These are phyloP conservation scores for Leccinum huronense DNA, from an alignment of 1,284 basidiomycete genomes.

Conservation along the genomic window DNA sequence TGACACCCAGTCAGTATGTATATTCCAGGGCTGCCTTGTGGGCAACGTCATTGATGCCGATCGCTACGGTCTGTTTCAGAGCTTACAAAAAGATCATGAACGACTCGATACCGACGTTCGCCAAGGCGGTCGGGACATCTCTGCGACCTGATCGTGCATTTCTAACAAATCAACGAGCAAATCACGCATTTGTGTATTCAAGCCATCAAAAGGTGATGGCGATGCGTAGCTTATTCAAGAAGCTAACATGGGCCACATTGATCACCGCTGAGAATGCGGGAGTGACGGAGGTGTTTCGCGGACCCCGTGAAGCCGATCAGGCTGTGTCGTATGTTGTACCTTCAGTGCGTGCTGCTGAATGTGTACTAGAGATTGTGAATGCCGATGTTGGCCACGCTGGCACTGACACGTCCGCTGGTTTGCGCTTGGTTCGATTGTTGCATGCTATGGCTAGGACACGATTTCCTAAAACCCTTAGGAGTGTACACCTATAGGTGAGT, in stretches of 20 bases:
- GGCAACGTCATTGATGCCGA: neutral
- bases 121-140: constrained; percentile 48
- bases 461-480: constrained; percentile 59
- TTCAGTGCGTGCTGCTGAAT: constrained; percentile 2
- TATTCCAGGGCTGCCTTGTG: constrained; percentile 13
- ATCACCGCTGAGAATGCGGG: constrained; percentile 48
- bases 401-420: constrained; percentile 42
- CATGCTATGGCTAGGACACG: constrained; percentile 64
- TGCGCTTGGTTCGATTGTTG: constrained; percentile 63
- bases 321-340: constrained; percentile 49
- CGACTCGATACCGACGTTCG: constrained; percentile 50
- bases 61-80: constrained; percentile 33
- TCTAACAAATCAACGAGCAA: constrained; percentile 54
- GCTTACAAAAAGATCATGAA: constrained; percentile 55
- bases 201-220: constrained; percentile 1
- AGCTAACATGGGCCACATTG: constrained; percentile 23
- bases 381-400: constrained; percentile 46
- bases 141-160: constrained; percentile 54
- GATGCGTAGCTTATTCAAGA: constrained; percentile 42
- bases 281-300: constrained; percentile 46
- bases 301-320: constrained; percentile 42
- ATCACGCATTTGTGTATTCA: neutral
- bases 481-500: constrained; percentile 54
- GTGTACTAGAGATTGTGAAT: constrained; percentile 38
- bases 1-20: constrained; percentile 46